These are phyloP conservation scores for Aspergillus neotritici DNA, from an alignment of 2,329 filamentous ascomycete genomes.

Conservation along the genomic window DNA sequence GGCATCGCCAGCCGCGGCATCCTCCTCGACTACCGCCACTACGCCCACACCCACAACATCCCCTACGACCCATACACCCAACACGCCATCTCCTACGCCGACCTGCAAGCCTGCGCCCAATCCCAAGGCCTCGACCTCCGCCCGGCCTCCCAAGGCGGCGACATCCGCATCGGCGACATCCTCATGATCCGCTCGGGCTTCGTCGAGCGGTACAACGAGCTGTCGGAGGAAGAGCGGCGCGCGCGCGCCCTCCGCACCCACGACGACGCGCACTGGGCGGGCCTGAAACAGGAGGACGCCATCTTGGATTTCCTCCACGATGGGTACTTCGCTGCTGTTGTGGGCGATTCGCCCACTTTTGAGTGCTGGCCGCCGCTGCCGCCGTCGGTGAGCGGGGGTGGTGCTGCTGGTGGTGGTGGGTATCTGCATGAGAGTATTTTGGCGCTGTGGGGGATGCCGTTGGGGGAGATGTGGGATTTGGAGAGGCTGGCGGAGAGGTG, in stretches of 20 bases:
- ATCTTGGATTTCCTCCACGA: constrained; percentile 64
- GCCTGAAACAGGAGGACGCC: constrained; percentile 49
- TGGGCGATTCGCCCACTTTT: constrained; percentile 58
- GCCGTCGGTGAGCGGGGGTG: constrained; percentile 17
- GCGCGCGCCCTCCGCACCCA: constrained; percentile 30
- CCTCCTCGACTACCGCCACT: constrained; percentile 41
- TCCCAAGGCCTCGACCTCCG: constrained; percentile 59
- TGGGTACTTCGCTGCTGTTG: constrained; percentile 61
- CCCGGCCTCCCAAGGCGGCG: constrained; percentile 48
- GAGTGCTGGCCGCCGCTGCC: constrained; percentile 56
- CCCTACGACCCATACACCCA: constrained; percentile 49
- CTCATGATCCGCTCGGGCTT: constrained; percentile 61
- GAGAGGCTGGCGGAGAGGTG: constrained; percentile 33
- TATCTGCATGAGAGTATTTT: constrained; percentile 39
- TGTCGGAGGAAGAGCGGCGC: constrained; percentile 30
- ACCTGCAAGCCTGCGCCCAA: constrained; percentile 55
- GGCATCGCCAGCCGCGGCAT: constrained; percentile 41
- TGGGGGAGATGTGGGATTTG: constrained; percentile 45
- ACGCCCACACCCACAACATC: constrained; percentile 47
- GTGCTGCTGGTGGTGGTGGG: no score
- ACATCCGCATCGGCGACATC: constrained; percentile 58
- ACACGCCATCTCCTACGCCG: constrained; percentile 49
- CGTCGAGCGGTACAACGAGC: constrained; percentile 53
- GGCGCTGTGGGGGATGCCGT: constrained; percentile 41
- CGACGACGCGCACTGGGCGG: constrained; percentile 43